These are phyloP conservation scores for Xylaria nigripes DNA, from an alignment of 495 filamentous ascomycete genomes.

Conservation along the genomic window DNA sequence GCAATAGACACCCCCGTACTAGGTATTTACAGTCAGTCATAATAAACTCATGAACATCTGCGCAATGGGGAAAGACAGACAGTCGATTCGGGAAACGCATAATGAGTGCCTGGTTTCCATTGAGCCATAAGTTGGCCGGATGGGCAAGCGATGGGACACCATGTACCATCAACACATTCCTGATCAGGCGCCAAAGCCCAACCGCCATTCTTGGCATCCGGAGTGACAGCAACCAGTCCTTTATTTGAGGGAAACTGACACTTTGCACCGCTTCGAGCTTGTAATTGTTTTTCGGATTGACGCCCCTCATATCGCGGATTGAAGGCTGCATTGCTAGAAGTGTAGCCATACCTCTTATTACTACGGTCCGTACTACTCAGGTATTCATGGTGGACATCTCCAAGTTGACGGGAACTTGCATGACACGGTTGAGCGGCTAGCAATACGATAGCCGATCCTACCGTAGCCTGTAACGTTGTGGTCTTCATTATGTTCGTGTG, in stretches of 20 bases:
- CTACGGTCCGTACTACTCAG: slow-evolving; percentile 8
- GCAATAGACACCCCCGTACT: slow-evolving; percentile 76
- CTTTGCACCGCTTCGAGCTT: slow-evolving; percentile 34
- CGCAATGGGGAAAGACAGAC: slow-evolving; percentile 38
- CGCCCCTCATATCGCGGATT: slow-evolving; percentile 19
- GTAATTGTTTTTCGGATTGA: slow-evolving; percentile 15
- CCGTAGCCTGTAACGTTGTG: slow-evolving; percentile 38
- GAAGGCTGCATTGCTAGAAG: slow-evolving; percentile 3
- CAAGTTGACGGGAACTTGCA: slow-evolving; percentile 26
- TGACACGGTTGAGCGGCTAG: slow-evolving; percentile 28
- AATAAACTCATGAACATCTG: neutral
- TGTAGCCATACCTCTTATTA: slow-evolving; percentile 7
- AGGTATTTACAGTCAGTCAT: slow-evolving; percentile 22
- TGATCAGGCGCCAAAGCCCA: slow-evolving; percentile 81
- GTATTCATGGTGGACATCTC: slow-evolving; percentile 20
- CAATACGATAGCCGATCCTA: slow-evolving; percentile 42
- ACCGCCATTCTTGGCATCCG: slow-evolving; percentile 57
- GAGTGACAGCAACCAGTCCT: slow-evolving; percentile 61
- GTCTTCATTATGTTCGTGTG: slow-evolving; percentile 37
- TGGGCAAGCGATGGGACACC: slow-evolving; percentile 73
- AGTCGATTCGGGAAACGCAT: slow-evolving; percentile 64
- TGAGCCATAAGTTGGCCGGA: slow-evolving; percentile 70
- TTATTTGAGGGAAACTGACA: slow-evolving; percentile 62
- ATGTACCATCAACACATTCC: slow-evolving; percentile 57
- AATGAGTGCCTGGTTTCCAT: slow-evolving; percentile 65